Conservation (phyloP, 257 asterid genomes). For the Solanum appendiculatum region DNA sequence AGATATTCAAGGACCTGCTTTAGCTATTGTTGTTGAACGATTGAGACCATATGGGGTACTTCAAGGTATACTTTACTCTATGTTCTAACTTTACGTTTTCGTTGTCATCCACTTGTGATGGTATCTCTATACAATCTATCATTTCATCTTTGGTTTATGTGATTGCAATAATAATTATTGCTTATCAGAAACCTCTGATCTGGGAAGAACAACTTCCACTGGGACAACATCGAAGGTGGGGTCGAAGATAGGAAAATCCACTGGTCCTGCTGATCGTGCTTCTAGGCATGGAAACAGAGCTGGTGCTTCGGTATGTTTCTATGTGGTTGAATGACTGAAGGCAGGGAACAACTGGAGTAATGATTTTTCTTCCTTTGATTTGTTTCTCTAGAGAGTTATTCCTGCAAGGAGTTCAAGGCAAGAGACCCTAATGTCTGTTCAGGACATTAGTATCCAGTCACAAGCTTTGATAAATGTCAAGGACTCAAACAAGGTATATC, state of each 20-base stretch:
- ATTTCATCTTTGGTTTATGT: neutral
- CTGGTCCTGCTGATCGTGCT: conserved; percentile 56
- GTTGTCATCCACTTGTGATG: neutral
- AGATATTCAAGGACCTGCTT: conserved; percentile 95
- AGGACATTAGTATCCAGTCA: conserved; percentile 72
- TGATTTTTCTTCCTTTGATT: conserved; percentile 6
- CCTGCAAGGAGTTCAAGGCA: conserved; percentile 73
- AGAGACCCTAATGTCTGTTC: conserved; percentile 66
- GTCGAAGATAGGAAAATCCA: conserved; percentile 58
- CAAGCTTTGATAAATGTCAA: conserved; percentile 71
- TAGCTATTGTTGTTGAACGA: conserved; percentile 85
- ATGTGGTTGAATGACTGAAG: conserved; percentile 2
- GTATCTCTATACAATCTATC: neutral
- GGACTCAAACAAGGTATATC: conserved; percentile 81
- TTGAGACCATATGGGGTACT: conserved; percentile 54
- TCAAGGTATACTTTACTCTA: conserved; percentile 36
- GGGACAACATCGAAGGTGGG: conserved; percentile 48
- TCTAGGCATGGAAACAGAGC: conserved; percentile 69
- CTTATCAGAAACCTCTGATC: conserved; percentile 50
- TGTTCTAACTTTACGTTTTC: neutral
- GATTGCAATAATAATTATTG: conserved; percentile 6
- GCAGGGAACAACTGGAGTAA: neutral
- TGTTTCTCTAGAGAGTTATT: conserved; percentile 44
- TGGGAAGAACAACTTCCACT: conserved; percentile 48
- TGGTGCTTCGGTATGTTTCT: conserved; percentile 58